Evolutionary conservation across 2,329 filamentous ascomycete genomes (phyloP).

Genomic region (Drechslera avenae): DNA sequence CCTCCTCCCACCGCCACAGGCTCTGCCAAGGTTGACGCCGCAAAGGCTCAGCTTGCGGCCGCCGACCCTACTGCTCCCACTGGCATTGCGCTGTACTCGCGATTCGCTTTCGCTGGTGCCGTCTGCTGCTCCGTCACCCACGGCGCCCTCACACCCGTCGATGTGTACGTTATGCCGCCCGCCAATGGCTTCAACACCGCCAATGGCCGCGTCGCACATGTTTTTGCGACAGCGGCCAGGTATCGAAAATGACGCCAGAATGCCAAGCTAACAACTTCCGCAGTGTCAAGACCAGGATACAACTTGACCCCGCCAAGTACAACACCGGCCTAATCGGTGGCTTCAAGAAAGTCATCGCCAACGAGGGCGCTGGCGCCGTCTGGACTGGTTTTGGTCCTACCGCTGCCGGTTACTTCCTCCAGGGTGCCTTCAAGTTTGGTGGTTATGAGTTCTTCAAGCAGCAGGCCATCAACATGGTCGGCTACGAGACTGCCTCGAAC

Average conservation of each 20-base stretch:
- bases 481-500: constrained; percentile 69
- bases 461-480: constrained; percentile 80
- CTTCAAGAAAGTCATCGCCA: constrained; percentile 78
- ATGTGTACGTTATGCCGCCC: constrained; percentile 79
- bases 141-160: constrained; percentile 94
- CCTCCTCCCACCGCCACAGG: constrained; percentile 56
- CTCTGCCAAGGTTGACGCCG: constrained; percentile 59
- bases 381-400: constrained; percentile 86
- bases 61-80: constrained; percentile 60
- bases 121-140: constrained; percentile 98
- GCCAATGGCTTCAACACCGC: constrained; percentile 15
- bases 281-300: constrained; percentile 94
- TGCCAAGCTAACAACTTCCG: constrained; percentile 31
- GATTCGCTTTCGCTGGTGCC: constrained; percentile 96
- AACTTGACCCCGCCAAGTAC: constrained; percentile 88
- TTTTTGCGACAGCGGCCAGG: constrained; percentile 15
- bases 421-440: constrained; percentile 92
- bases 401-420: constrained; percentile 89
- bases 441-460: constrained; percentile 98
- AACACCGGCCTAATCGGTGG: constrained; percentile 86
- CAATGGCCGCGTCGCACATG: constrained; percentile 36
- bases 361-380: constrained; percentile 84
- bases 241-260: constrained; percentile 20
- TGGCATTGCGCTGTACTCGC: constrained; percentile 80
- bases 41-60: constrained; percentile 55